These are phyloP conservation scores for Exophiala mesophila DNA, from an alignment of 2,329 filamentous ascomycete genomes.

Conservation along the genomic window DNA sequence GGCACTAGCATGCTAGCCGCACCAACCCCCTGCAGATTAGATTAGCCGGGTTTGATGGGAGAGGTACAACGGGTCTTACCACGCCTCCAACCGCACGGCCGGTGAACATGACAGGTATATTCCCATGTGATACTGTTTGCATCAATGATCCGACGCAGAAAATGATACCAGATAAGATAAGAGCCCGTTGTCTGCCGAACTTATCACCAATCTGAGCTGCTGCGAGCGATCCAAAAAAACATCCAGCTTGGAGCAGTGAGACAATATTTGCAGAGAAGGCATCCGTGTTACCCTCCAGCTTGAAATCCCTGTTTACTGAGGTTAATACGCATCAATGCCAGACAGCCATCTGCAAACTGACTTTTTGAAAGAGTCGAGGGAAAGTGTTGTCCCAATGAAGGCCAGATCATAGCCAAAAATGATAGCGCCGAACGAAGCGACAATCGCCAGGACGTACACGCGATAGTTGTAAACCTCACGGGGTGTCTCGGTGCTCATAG, in stretches of 20 bases:
- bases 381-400: slow-evolving; percentile 72
- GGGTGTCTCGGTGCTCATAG: background rate
- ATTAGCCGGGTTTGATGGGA: slow-evolving; percentile 35
- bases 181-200: slow-evolving; percentile 33
- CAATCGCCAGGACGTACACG: slow-evolving; percentile 41
- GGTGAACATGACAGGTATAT: slow-evolving; percentile 31
- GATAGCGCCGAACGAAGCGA: slow-evolving; percentile 42
- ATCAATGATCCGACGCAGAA: slow-evolving; percentile 35
- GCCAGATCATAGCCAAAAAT: slow-evolving; percentile 49
- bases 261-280: slow-evolving; percentile 38
- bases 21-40: too few species aligned
- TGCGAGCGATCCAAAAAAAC: slow-evolving; percentile 37
- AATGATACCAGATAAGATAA: slow-evolving; percentile 32
- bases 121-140: slow-evolving; percentile 31
- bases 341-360: slow-evolving; percentile 34
- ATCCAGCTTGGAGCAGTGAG: slow-evolving; percentile 35
- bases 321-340: slow-evolving; percentile 36
- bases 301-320: slow-evolving; percentile 33
- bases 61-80: slow-evolving; percentile 18
- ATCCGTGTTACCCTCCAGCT: slow-evolving; percentile 33
- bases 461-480: slow-evolving; percentile 37
- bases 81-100: slow-evolving; percentile 36
- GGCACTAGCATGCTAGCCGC: slow-evolving; percentile 70
- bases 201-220: slow-evolving; percentile 33
- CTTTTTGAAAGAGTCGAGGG: slow-evolving; percentile 44